Evolutionary conservation across 2,329 filamentous ascomycete genomes (phyloP).

Genomic region (Colletotrichum musae): DNA sequence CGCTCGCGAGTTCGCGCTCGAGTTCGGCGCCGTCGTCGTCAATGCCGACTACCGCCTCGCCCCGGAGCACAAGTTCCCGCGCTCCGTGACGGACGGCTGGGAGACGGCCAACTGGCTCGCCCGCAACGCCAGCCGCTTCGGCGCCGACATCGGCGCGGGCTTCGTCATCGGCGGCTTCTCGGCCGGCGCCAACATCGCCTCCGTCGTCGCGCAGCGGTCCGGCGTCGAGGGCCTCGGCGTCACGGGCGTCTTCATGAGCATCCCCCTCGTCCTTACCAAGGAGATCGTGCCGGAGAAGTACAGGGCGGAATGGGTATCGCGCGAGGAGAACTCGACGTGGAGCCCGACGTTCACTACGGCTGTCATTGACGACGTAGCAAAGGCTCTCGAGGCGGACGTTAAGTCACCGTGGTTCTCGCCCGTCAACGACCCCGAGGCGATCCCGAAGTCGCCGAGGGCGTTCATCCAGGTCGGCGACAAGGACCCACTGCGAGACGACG

Average conservation of each 20-base stretch:
- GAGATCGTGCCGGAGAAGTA: slow-evolving; percentile 52
- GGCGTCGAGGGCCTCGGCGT: slow-evolving; percentile 51
- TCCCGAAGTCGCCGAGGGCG: slow-evolving; percentile 56
- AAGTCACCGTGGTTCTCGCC: slow-evolving; percentile 49
- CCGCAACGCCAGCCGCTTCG: slow-evolving; percentile 42
- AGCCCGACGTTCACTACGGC: slow-evolving; percentile 51
- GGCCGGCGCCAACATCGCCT: slow-evolving; percentile 66
- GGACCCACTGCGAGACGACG: slow-evolving; percentile 67
- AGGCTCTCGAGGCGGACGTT: slow-evolving; percentile 49
- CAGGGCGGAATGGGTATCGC: slow-evolving; percentile 53
- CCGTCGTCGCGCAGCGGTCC: slow-evolving; percentile 59
- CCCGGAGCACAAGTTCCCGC: slow-evolving; percentile 64
- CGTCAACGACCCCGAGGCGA: slow-evolving; percentile 49
- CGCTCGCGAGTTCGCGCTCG: slow-evolving; percentile 40
- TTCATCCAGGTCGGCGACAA: slow-evolving; percentile 66
- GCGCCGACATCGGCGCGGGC: slow-evolving; percentile 56
- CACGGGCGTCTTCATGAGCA: slow-evolving; percentile 23
- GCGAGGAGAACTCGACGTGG: slow-evolving; percentile 56
- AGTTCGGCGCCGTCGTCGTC: slow-evolving; percentile 53
- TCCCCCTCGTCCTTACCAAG: slow-evolving; percentile 27
- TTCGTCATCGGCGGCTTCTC: slow-evolving; percentile 66
- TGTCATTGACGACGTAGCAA: slow-evolving; percentile 46
- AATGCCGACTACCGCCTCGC: slow-evolving; percentile 67
- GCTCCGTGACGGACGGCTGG: slow-evolving; percentile 60
- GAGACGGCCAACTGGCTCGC: slow-evolving; percentile 55